A percentile compares a stretch with the other conserved stretches of the same genome.
These are phyloP conservation scores for Taiwanofungus camphoratus DNA, from an alignment of 1,284 basidiomycete genomes.

Conservation along the genomic window DNA sequence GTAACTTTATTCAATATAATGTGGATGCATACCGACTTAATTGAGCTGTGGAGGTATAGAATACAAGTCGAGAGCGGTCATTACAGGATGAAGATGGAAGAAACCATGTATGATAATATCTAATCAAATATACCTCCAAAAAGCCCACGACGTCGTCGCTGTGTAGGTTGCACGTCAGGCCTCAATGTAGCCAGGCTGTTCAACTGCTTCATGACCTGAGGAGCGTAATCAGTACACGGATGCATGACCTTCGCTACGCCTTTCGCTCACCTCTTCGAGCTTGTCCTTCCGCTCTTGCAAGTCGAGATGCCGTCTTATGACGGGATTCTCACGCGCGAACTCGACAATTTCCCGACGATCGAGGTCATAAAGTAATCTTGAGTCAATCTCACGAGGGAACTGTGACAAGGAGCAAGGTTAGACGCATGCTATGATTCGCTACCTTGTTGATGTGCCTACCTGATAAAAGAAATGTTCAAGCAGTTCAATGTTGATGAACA, in stretches of 20 bases:
- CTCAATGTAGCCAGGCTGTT: slow-evolving; percentile 82
- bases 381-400: slow-evolving; percentile 98
- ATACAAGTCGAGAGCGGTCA: background rate
- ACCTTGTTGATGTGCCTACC: slow-evolving; percentile 32
- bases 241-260: too few species aligned
- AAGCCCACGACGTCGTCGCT: slow-evolving; percentile 65
- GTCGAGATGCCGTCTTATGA: slow-evolving; percentile 83
- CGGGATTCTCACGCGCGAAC: slow-evolving; percentile 94
- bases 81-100: slow-evolving; percentile 4
- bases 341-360: slow-evolving; percentile 80
- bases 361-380: slow-evolving; percentile 88
- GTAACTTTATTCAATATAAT: background rate
- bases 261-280: slow-evolving; percentile 76
- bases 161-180: slow-evolving; percentile 64
- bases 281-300: slow-evolving; percentile 97
- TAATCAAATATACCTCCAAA: slow-evolving; percentile 60
- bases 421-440: too few species aligned
- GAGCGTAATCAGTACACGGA: slow-evolving; percentile 1
- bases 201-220: slow-evolving; percentile 83
- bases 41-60: slow-evolving; percentile 7
- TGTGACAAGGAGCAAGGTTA: slow-evolving; percentile 30
- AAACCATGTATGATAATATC: background rate
- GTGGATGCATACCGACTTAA: background rate
- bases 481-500: slow-evolving; percentile 99
- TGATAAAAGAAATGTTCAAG: slow-evolving; percentile 99